Evolutionary conservation across 441 rosid species (phyloP).

Genomic region (Bruguiera hainesii): DNA sequence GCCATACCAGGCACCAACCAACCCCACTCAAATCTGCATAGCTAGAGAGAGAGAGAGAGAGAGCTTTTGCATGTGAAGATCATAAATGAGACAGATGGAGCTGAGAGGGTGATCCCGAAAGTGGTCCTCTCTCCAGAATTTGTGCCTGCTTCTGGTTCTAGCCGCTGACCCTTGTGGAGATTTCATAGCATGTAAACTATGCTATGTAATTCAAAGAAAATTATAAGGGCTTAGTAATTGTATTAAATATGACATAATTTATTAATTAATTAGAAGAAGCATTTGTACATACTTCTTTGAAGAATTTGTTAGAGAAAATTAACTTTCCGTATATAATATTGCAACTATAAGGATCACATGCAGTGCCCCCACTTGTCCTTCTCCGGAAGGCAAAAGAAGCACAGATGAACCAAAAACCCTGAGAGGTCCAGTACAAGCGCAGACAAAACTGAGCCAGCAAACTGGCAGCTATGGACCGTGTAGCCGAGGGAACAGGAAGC

Average conservation of each 20-base stretch:
- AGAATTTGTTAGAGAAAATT: no score
- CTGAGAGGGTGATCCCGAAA: not conserved
- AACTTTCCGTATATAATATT: no score
- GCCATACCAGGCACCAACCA: not conserved
- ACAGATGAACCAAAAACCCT: not conserved
- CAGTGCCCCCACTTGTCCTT: not conserved
- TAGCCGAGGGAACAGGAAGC: no score
- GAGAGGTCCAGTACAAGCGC: not conserved
- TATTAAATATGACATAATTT: no score
- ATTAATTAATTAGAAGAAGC: no score
- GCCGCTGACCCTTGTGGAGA: slow-evolving; percentile 31
- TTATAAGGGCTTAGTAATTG: no score
- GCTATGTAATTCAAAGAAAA: no score
- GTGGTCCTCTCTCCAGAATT: slow-evolving; percentile 9
- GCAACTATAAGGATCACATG: not conserved
- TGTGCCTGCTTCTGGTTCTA: not conserved
- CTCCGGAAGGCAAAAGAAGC: not conserved
- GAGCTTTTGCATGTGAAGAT: slow-evolving; percentile 32
- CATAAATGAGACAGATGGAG: slow-evolving; percentile 29
- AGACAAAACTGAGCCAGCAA: not conserved
- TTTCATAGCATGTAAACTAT: no score
- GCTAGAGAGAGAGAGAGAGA: not conserved
- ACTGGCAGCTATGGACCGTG: not conserved
- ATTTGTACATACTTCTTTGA: no score
- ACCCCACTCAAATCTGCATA: not conserved